These are phyloP conservation scores for Macadamia integrifolia DNA, from an alignment of 164 flowering plant species.

Conservation along the genomic window DNA sequence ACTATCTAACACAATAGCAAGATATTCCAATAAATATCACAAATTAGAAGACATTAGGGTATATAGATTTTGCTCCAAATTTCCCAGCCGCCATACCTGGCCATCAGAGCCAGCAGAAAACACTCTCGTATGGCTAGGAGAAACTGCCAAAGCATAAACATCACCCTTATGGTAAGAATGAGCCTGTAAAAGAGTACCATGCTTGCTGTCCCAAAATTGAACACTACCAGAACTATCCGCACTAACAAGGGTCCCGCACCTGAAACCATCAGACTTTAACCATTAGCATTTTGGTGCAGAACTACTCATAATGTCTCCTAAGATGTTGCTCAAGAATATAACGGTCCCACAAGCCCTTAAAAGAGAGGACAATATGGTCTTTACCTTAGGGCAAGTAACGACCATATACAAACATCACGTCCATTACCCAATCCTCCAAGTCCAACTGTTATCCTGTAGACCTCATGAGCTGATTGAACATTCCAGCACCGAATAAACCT, in stretches of 20 bases:
- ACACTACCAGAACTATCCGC: constrained; percentile 90
- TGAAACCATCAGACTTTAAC: constrained; percentile 25
- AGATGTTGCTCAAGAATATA: not conserved
- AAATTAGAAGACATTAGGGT: too few relatives aligned
- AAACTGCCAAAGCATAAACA: constrained; percentile 80
- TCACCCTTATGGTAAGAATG: constrained; percentile 86
- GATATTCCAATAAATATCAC: not conserved
- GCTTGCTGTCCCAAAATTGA: constrained; percentile 82
- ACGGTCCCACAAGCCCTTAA: not conserved
- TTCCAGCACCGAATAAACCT: constrained; percentile 96
- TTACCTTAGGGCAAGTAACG: constrained; percentile 81
- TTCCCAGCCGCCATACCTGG: constrained; percentile 45
- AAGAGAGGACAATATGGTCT: not conserved
- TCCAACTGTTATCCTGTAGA: constrained; percentile 83
- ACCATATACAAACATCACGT: constrained; percentile 79
- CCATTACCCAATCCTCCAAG: constrained; percentile 68
- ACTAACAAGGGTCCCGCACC: constrained; percentile 87
- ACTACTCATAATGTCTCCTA: not conserved
- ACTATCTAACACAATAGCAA: not conserved
- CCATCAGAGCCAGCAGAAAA: constrained; percentile 98
- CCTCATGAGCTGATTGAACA: constrained; percentile 51
- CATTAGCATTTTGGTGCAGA: constrained; percentile 1
- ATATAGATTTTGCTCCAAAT: not conserved
- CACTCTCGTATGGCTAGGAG: constrained; percentile 73
- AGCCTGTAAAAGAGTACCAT: constrained; percentile 81